phyloP scores from a whole-genome alignment of 768 basidiomycete genomes.

The Mycena vulgaris region DNA sequence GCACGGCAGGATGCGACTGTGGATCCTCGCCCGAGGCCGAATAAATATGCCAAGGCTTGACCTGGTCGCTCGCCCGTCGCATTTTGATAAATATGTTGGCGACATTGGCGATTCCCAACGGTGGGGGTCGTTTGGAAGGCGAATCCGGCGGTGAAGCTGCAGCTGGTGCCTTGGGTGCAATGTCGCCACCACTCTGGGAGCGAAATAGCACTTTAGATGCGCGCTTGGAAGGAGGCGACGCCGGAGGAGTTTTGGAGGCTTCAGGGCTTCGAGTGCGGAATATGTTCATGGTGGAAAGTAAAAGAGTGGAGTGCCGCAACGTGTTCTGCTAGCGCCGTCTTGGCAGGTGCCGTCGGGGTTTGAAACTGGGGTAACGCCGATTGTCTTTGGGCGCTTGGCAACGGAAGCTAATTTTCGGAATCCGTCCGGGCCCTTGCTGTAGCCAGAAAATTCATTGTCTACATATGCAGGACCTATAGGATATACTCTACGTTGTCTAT shows the following conservation, averaged over 20 bases:
- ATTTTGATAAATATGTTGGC: slow-evolving; percentile 71
- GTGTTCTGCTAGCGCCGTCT: no score
- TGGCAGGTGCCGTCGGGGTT: slow-evolving; percentile 18
- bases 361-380: neutral
- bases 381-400: neutral
- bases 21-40: slow-evolving; percentile 56
- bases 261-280: slow-evolving; percentile 30
- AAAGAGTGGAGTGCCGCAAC: slow-evolving; percentile 9
- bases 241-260: slow-evolving; percentile 14
- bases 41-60: slow-evolving; percentile 47
- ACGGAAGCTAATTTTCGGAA: slow-evolving; percentile 2
- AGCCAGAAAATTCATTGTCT: no score
- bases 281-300: slow-evolving; percentile 28
- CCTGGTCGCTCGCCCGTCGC: slow-evolving; percentile 54
- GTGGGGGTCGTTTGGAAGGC: slow-evolving; percentile 37
- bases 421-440: neutral
- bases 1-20: slow-evolving; percentile 55
- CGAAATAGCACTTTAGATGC: slow-evolving; percentile 13
- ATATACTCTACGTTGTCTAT: no score
- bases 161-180: slow-evolving; percentile 8
- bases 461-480: no score
- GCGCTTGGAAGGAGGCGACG: slow-evolving; percentile 24
- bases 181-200: slow-evolving; percentile 11
- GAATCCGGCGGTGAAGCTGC: slow-evolving; percentile 9
- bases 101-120: slow-evolving; percentile 56